Evolutionary conservation across 1,284 basidiomycete species (phyloP).

Genomic region (Microbotryomycetes sp.): DNA sequence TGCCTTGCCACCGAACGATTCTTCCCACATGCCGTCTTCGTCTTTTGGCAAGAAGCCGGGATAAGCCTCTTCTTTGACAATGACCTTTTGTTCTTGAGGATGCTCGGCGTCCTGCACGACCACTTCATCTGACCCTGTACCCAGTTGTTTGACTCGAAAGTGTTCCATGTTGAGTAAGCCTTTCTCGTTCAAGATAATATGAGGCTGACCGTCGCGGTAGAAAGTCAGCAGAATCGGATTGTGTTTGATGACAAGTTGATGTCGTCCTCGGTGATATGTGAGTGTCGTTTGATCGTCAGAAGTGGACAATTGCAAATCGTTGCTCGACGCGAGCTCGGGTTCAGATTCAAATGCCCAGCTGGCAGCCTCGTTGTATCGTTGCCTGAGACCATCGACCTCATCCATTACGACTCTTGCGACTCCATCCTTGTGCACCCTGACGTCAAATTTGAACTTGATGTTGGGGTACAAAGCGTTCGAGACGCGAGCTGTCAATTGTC

Average conservation of each 20-base stretch:
- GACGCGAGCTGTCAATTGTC: conserved; percentile 62
- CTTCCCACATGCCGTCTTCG: conserved; percentile 82
- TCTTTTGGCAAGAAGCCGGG: conserved; percentile 47
- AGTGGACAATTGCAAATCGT: conserved; percentile 56
- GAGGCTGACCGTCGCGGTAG: conserved; percentile 61
- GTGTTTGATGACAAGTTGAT: conserved; percentile 59
- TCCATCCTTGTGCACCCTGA: conserved; percentile 53
- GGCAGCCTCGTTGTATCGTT: conserved; percentile 81
- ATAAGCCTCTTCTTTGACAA: conserved; percentile 50
- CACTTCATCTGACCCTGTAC: conserved; percentile 38
- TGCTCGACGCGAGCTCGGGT: conserved; percentile 47
- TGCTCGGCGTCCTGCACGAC: conserved; percentile 37
- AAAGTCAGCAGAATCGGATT: conserved; percentile 68
- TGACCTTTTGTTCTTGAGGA: conserved; percentile 42
- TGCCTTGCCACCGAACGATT: conserved; percentile 74
- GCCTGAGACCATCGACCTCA: conserved; percentile 65
- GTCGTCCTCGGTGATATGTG: conserved; percentile 41
- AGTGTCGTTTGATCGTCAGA: conserved; percentile 50
- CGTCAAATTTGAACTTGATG: conserved; percentile 68
- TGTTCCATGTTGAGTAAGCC: conserved; percentile 97
- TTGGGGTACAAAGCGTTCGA: conserved; percentile 73
- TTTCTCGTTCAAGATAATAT: conserved; percentile 82
- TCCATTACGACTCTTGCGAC: conserved; percentile 79
- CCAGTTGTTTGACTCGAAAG: conserved; percentile 61
- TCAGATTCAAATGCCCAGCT: conserved; percentile 73